Percentiles rank a stretch among this genome's conserved stretches.
Conservation (phyloP, 768 basidiomycete genomes). For the Xerocomus brunneocitrinus region DNA sequence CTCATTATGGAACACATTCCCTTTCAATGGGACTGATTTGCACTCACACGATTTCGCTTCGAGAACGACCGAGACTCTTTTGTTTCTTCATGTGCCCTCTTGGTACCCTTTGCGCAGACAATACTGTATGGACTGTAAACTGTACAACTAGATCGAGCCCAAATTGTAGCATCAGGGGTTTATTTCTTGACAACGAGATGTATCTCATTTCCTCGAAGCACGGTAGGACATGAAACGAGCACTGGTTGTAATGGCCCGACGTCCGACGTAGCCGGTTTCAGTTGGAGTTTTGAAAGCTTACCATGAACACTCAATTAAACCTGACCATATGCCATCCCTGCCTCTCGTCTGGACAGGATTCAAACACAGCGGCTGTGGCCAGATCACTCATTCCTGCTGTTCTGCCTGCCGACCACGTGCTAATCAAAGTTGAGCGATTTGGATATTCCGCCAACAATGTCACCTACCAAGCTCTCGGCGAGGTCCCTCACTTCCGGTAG, state of each 20-base stretch:
- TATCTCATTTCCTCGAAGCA: no score
- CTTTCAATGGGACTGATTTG: background rate
- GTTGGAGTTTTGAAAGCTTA: background rate
- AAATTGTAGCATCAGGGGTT: no score
- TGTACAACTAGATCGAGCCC: background rate
- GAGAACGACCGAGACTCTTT: background rate
- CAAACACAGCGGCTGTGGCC: slow-evolving; percentile 28
- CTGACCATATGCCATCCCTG: slow-evolving; percentile 39
- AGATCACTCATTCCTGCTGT: slow-evolving; percentile 16
- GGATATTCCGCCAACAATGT: slow-evolving; percentile 71
- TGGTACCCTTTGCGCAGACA: background rate
- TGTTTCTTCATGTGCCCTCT: slow-evolving; percentile 2
- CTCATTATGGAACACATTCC: background rate
- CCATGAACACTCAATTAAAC: slow-evolving; percentile 20
- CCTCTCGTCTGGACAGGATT: slow-evolving; percentile 30
- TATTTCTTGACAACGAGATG: no score
- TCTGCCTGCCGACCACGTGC: slow-evolving; percentile 42
- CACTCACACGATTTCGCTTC: background rate
- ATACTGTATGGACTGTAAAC: background rate
- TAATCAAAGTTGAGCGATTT: slow-evolving; percentile 60
- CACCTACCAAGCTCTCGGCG: slow-evolving; percentile 59
- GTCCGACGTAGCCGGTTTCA: no score
- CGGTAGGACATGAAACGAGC: no score
- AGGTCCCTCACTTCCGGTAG: slow-evolving; percentile 38
- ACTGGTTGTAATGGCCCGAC: no score